These are phyloP conservation scores for Ceratopteris richardii DNA, from an alignment of 75 land plant species.

Conservation along the genomic window DNA sequence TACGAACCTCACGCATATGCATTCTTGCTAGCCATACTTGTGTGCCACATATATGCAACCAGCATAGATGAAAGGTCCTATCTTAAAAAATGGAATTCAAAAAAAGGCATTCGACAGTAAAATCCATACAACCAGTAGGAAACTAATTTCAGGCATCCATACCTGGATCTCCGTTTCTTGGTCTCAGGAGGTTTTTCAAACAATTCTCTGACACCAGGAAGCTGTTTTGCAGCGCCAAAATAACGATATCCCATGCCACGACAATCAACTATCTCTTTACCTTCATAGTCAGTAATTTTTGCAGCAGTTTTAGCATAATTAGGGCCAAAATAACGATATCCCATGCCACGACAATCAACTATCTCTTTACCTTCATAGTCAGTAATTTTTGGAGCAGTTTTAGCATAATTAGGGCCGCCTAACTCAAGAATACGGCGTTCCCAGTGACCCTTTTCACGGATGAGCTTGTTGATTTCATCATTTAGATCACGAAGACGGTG, in stretches of 20 bases:
- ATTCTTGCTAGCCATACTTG: too few species aligned
- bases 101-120: too few species aligned
- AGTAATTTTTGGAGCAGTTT: slow-evolving; percentile 12
- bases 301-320: slow-evolving; percentile 19
- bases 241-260: slow-evolving; percentile 82
- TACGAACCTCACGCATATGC: too few species aligned
- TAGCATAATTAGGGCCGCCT: slow-evolving; percentile 28
- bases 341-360: slow-evolving; percentile 71
- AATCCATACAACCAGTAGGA: too few species aligned
- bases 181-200: slow-evolving; percentile 87
- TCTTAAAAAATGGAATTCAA: too few species aligned
- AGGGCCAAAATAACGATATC: slow-evolving; percentile 56
- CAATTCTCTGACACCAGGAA: slow-evolving; percentile 85
- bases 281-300: too few species aligned
- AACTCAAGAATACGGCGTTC: slow-evolving; percentile 88
- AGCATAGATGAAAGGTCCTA: too few species aligned
- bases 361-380: slow-evolving; percentile 81
- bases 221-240: slow-evolving; percentile 91
- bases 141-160: too few species aligned
- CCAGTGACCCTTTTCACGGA: slow-evolving; percentile 78
- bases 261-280: too few species aligned
- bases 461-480: slow-evolving; percentile 32
- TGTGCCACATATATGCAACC: too few species aligned
- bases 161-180: slow-evolving; percentile 57
- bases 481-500: slow-evolving; percentile 31